Base-by-base conservation (phyloP, 352 stramenopile genomes). In the Pythium coloratum region DNA sequence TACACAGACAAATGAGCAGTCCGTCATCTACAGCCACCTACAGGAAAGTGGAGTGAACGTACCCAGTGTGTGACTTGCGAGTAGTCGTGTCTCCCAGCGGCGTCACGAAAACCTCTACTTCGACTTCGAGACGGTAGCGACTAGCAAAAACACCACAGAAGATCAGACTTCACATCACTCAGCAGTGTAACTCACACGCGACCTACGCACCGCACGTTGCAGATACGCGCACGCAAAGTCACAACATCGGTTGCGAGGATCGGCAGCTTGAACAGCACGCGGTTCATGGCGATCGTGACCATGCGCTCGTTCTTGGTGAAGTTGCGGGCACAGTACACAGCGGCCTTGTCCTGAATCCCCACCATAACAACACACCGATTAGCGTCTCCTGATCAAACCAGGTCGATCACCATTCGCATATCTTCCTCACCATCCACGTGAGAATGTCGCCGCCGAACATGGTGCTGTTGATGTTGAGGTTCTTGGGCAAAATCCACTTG, bases 281-380 rank as follows among this genome's bases (percentile, higher is more conserved):
- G 84, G 66, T 92, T 89, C 82, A 92, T 90, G 13, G 81, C 71
- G 64, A 90, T 83, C 3, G 84, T 92, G 42, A 86, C 82, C 80
- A 92, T 92, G 62, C 80, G 80, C 62, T 88, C 79, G 71, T 81
- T 90, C 59, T 90, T 89, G 13, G 81, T 85, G 47, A 90, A 92
- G 56, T 82, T 89, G 33, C 81, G 81, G 14, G 84, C 82, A 53
- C 82, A 90, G 65, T 90, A 88, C 32, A 89, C 63, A 13, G 82
- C 84, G 6, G 79, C 80, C 59, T 76, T 80, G 68, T 92, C 84
- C 78, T 89, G 46, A 24, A 56, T n/a, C 34, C 9, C n/a, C 18
- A n/a, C 9, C 51, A 14, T 33, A 32, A 9, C 8, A 10, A 60
- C 28, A 67, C 34, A 30, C 16, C 14, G 5, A 42, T 51, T n/a